Evolutionary conservation across 2,329 filamentous ascomycete species (phyloP), one percentile per base, ranked within the genome.

Genomic region (Botryotinia calthae): DNA sequence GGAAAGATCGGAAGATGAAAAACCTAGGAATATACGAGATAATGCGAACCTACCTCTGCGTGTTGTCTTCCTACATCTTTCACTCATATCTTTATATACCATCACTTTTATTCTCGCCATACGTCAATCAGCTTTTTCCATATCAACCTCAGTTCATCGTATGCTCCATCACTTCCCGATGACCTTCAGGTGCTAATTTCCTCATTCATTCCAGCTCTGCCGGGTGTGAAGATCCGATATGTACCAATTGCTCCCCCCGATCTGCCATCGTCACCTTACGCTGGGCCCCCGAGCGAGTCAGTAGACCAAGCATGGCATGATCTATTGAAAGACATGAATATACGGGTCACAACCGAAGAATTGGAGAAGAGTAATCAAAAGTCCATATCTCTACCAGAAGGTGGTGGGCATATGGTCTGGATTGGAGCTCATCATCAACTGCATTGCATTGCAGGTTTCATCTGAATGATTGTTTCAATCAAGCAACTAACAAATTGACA

Each of bases 251-350:
- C 56, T 16, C 67, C 67, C 34, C 28, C 34, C 5, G 42, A 62
- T 25, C 67, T 70, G n/a, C 28, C 67, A 48, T 70, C 56, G 4
- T 70, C 67, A 9, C 71, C 62, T 10, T 72, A 72, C 31, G 54
- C 64, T 40, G 73, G 73, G 16, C 51, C 61, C 9, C 70, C 70
- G 16, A 56, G 64, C 31, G 31, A 64, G 20, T 31, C 40, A 2
- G 65, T 74, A 62, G 74, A 74, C 34, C 28, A 48, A 48, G 73
- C 73, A n/a, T 72, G 70, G 73, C 70, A 74, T 44, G 37, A 73
- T n/a, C 44, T 73, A 4, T n/a, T 73, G 44, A 48, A 37, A n/a
- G 31, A 72, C 16, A 73, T 72, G 6, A 72, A 59, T 22, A 72
- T 73, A 25, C 62, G 72, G 4, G 72, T 72, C n/a, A 61, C 72